phyloP scores from a whole-genome alignment of 2,329 filamentous ascomycete species.

The Beauveria bassiana region DNA sequence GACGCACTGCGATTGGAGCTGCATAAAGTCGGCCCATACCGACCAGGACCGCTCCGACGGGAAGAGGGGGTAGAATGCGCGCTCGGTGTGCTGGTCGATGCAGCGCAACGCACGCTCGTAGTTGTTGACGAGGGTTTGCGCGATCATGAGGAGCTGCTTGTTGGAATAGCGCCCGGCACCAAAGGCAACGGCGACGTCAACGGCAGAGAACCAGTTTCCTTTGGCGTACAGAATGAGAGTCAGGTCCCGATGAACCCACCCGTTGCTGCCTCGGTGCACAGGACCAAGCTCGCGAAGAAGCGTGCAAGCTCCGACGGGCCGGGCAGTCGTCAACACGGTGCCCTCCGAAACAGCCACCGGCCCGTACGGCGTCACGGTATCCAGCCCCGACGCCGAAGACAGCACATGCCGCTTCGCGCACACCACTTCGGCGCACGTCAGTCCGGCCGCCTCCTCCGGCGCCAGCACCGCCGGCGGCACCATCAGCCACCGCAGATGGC shows the following conservation, averaged over 20 bases:
- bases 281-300: background rate
- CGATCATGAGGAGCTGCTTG: conserved; percentile 1
- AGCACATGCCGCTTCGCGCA: background rate
- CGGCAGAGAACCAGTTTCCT: background rate
- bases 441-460: background rate
- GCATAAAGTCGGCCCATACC: conserved; percentile 1
- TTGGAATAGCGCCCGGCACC: background rate
- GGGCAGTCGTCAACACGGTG: background rate
- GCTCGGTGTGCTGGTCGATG: background rate
- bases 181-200: background rate
- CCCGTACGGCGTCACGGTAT: background rate
- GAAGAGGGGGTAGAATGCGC: background rate
- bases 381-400: background rate
- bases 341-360: background rate
- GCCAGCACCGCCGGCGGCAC: background rate
- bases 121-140: background rate
- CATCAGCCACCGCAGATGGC: background rate
- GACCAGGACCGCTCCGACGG: background rate
- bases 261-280: background rate
- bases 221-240: background rate
- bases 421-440: background rate
- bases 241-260: background rate
- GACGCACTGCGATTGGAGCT: background rate
- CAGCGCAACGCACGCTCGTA: background rate
- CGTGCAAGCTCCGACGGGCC: background rate